Evolutionary conservation across 2,329 filamentous ascomycete species (phyloP), one percentile per base, ranked within the genome.

Genomic region (Diaporthe humulicola): DNA sequence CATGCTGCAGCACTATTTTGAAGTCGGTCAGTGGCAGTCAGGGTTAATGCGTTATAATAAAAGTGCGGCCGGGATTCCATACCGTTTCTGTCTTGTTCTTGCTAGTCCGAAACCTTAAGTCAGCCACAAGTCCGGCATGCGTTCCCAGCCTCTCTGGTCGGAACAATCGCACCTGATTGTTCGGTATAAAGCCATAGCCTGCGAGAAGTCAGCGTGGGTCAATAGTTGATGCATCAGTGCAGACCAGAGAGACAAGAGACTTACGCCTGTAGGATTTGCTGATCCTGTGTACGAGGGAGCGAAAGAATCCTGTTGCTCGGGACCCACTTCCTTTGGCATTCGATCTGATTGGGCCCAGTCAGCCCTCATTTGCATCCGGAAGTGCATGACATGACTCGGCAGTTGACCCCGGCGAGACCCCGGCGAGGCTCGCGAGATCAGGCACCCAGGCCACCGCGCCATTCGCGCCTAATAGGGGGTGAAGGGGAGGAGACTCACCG

Each of bases 41-140:
- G 33, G 36, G 19, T 42, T 10, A n/a, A 33, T 57, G 28, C 42
- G 28, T 48, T 28, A 14, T 22, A 25, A 52, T 30, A 14, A 33
- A 52, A 28, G 30, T 54, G 22, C 64, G 28, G 15, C 52, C 73
- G 50, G 48, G 33, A 33, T 40, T 67, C 36, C 79, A 77, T 77
- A 81, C 80, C 67, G 71, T 81, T 81, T 67, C 80, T 78, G 57
- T 81, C 79, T 78, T 78, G 78, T 61, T 81, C 80, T 77, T 80
- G 74, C 80, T 81, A 36, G n/a, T 30, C 73, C 64, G 48, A 45
- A 78, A 76, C 66, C 22, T 54, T 61, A 64, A 71, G 52, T 70
- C 36, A 78, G 60, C 78, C 77, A 72, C 45, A 48, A 69, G 15
- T 22, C 56, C 33, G 33, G 48, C 36, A 72, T 33, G 14, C 33